A percentile compares a stretch with the other conserved stretches of the same genome.
Evolutionary conservation across 495 filamentous ascomycete species (phyloP).

Genomic region (Hamigera avellanea): DNA sequence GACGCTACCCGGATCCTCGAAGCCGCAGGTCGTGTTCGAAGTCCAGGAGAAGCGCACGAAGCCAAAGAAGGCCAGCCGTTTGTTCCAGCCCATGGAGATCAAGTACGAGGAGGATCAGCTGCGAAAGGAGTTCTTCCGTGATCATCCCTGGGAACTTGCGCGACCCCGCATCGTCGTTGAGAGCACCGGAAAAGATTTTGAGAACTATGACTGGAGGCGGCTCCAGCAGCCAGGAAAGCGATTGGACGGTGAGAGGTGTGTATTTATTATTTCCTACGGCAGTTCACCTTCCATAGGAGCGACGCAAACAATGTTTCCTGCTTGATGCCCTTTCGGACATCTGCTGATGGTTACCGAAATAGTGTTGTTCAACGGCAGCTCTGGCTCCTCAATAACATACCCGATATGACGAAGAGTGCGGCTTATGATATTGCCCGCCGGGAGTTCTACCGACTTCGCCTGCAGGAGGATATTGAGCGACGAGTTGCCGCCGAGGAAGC

Average conservation of each 20-base stretch:
- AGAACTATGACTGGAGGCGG: constrained; percentile 69
- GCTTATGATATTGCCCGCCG: constrained; percentile 85
- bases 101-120: constrained; percentile 78
- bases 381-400: constrained; percentile 61
- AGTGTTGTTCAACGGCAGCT: constrained; percentile 92
- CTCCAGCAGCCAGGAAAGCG: constrained; percentile 67
- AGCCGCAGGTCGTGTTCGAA: constrained; percentile 28
- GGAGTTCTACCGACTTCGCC: constrained; percentile 80
- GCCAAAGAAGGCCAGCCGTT: constrained; percentile 52
- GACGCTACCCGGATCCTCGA: constrained; percentile 18
- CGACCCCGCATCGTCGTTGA: constrained; percentile 78
- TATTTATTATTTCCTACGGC: neutral
- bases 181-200: constrained; percentile 68
- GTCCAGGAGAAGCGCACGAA: constrained; percentile 27
- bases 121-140: constrained; percentile 69
- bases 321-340: too few species aligned
- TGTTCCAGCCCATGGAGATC: constrained; percentile 71
- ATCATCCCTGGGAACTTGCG: constrained; percentile 97
- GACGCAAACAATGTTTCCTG: too few species aligned
- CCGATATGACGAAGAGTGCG: constrained; percentile 42
- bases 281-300: neutral
- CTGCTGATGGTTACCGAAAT: neutral
- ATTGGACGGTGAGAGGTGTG: constrained; percentile 78
- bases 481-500: constrained; percentile 86
- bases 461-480: constrained; percentile 71